Evolutionary conservation across 2,329 filamentous ascomycete genomes (phyloP), one percentile per base, ranked within the genome.

Genomic region (Erysiphe pulchra): DNA sequence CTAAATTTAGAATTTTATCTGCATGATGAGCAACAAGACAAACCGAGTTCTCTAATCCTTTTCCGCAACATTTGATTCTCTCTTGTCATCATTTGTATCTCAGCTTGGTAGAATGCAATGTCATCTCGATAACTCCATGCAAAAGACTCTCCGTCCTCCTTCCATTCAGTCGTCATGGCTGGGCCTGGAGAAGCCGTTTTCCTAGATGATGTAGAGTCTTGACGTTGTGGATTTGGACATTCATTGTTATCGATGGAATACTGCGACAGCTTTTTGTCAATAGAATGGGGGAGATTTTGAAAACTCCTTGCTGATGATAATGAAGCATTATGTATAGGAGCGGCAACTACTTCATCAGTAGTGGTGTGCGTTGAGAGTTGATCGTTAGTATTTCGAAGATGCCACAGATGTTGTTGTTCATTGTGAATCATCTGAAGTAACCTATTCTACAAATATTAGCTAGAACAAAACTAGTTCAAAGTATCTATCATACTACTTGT

Each of bases 51-150:
- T 33, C 77, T 68, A 48, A 85, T 80, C 43, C 81, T 69, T 57
- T 77, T 69, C 49, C 77, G 75, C 45, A 87, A 63, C 80, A 87
- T 85, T 60, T 86, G 80, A 53, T 86, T 87, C 63, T 86, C 81
- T 24, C 81, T 68, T 18, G 75, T 70, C 54, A 87, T 61, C 62
- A 74, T 84, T 60, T 83, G 78, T 1, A 80, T 83, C 61, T 87
- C 81, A 4, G 80, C 80, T 58, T 85, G 80, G 55, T 86, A 86
- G 58, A 84, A 85, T 0, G 77, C 76, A 50, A 70, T 76, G 57
- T 86, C 80, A 54, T 85, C 80, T 16, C 80, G 66, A 8, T 70
- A 71, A n/a, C 70, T 71, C 1, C 79, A 65, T 42, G 69, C 61
- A 63, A 69, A 73, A 30, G 57, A 53, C 45, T 83, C 76, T 32